A percentile compares a stretch with the other conserved stretches of the same genome.
phyloP scores from a whole-genome alignment of 148 eudicot species.

The Hydrangea macrophylla region DNA sequence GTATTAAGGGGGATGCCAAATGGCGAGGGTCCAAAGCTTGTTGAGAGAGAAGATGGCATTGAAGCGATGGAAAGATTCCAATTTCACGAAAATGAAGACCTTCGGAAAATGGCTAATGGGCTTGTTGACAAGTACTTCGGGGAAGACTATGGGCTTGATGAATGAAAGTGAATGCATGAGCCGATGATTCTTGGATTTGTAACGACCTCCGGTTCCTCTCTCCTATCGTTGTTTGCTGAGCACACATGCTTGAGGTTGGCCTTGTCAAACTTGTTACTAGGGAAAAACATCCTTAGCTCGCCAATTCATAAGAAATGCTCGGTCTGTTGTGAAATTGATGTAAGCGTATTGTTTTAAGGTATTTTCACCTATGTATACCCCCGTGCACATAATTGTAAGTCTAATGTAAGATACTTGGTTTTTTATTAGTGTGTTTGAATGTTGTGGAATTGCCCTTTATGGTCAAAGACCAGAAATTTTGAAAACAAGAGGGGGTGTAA shows the following conservation, averaged over 20 bases:
- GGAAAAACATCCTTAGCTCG: neutral
- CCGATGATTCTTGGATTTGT: neutral
- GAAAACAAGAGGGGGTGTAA: too few relatives aligned
- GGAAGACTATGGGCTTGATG: constrained; percentile 84
- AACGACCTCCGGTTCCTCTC: neutral
- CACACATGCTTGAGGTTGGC: neutral
- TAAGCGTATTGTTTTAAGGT: neutral
- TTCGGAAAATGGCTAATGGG: constrained; percentile 81
- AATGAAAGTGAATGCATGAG: constrained; percentile 16
- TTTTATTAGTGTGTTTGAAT: neutral
- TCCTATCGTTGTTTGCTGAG: neutral
- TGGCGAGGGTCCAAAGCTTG: constrained; percentile 86
- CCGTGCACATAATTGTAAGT: neutral
- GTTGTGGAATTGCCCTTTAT: too few relatives aligned
- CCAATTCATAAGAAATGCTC: neutral
- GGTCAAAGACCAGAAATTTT: too few relatives aligned
- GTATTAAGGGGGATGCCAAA: constrained; percentile 91
- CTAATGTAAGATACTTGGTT: neutral
- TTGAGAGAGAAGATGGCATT: constrained; percentile 89
- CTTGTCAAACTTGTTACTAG: neutral
- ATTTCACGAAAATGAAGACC: constrained; percentile 91
- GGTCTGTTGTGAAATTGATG: neutral
- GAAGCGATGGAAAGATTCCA: constrained; percentile 97
- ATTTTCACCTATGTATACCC: neutral
- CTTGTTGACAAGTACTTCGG: constrained; percentile 90